Conservation (phyloP, 2,329 filamentous ascomycete genomes). For the Diaporthe humulicola region DNA sequence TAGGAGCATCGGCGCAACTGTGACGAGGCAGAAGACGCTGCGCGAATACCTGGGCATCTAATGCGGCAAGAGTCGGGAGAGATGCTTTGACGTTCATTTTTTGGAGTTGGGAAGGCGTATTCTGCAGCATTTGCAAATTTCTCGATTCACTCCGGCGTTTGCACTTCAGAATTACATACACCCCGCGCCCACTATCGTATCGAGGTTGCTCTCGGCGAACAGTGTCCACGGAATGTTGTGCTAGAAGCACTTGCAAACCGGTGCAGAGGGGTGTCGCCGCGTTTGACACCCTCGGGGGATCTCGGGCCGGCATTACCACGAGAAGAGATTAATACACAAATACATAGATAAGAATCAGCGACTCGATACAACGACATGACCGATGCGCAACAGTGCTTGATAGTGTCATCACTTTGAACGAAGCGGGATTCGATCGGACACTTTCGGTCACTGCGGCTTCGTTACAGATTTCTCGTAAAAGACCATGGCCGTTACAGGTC, state of each 20-base stretch:
- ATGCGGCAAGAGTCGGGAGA: background rate
- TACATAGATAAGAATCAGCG: background rate
- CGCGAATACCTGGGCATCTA: slow-evolving; percentile 17
- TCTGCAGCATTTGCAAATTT: slow-evolving; percentile 21
- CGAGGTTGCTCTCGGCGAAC: background rate
- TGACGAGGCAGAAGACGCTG: slow-evolving; percentile 24
- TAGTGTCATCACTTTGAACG: background rate
- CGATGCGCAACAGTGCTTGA: background rate
- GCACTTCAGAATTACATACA: background rate
- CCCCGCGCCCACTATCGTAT: background rate
- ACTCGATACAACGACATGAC: background rate
- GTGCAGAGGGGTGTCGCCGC: background rate
- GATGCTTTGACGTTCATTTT: background rate
- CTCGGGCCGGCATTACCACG: background rate
- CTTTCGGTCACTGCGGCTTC: background rate
- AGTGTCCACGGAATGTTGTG: background rate
- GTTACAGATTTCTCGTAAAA: background rate
- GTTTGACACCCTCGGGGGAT: background rate
- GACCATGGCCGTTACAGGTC: background rate
- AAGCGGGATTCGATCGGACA: background rate
- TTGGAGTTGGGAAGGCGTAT: slow-evolving; percentile 21
- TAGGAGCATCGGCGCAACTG: slow-evolving; percentile 10
- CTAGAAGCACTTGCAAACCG: slow-evolving; percentile 5
- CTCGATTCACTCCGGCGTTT: slow-evolving; percentile 3
- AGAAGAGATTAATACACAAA: slow-evolving; percentile 2